These are phyloP conservation scores for peach (Prunus persica) DNA, from an alignment of 306 rosid genomes.

Conservation along the genomic window DNA sequence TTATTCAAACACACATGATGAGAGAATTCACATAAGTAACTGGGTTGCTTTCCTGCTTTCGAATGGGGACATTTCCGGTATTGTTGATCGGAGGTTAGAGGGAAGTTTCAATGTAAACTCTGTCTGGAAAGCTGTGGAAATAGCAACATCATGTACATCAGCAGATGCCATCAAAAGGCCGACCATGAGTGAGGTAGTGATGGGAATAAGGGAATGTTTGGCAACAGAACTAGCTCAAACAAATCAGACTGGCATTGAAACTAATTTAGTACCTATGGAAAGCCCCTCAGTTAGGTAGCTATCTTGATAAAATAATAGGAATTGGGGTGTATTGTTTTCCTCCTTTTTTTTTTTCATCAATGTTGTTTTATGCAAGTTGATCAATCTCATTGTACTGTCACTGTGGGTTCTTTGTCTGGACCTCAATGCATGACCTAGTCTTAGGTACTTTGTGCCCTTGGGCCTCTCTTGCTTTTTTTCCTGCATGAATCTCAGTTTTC, in stretches of 20 bases:
- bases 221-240: slow-evolving; percentile 3
- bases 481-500: no score
- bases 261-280: background rate
- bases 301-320: background rate
- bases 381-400: background rate
- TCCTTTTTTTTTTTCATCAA: no score
- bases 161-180: slow-evolving; percentile 9
- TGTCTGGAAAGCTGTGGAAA: slow-evolving; percentile 34
- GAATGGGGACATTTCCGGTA: slow-evolving; percentile 12
- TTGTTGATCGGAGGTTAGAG: slow-evolving; percentile 21
- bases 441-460: no score
- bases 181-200: slow-evolving; percentile 22
- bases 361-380: no score
- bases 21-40: slow-evolving; percentile 13
- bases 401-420: no score
- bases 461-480: no score
- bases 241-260: background rate
- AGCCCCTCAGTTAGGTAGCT: background rate
- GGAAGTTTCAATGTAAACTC: slow-evolving; percentile 19
- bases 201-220: slow-evolving; percentile 24
- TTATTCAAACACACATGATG: background rate
- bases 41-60: slow-evolving; percentile 22
- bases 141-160: slow-evolving; percentile 23
- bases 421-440: background rate
- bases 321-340: background rate